Conservation (phyloP, 768 basidiomycete species). For the Tulasnella sp. region DNA sequence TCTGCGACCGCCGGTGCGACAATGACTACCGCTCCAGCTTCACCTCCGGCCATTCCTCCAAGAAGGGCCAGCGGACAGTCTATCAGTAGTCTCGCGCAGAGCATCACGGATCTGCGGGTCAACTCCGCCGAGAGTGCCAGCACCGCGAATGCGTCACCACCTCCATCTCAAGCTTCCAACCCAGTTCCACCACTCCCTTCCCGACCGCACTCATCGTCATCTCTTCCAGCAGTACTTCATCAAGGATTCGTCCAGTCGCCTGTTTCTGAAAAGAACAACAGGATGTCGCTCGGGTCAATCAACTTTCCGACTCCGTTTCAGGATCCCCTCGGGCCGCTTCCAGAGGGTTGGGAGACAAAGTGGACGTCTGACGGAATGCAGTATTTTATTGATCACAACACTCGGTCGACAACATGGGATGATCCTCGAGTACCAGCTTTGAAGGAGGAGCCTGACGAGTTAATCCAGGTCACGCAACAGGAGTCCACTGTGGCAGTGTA, state of each 20-base stretch:
- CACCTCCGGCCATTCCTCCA: neutral
- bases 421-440: conserved; percentile 92
- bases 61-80: neutral
- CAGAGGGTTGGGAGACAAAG: conserved; percentile 99
- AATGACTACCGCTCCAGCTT: neutral
- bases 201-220: neutral
- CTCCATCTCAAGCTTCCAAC: neutral
- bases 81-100: neutral
- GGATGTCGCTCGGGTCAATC: neutral
- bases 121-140: neutral
- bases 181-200: neutral
- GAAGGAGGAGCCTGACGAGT: conserved; percentile 38
- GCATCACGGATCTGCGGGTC: neutral
- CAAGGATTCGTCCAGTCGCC: neutral
- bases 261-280: neutral
- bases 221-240: neutral
- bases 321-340: conserved; percentile 70
- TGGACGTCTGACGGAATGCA: conserved; percentile 95
- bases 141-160: neutral
- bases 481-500: neutral
- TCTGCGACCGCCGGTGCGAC: neutral
- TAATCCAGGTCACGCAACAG: neutral
- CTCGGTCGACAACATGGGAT: conserved; percentile 99
- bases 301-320: neutral
- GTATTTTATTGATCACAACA: conserved; percentile 99